phyloP scores from a whole-genome alignment of 2,329 filamentous ascomycete species.

The Keithomyces neogunnii region DNA sequence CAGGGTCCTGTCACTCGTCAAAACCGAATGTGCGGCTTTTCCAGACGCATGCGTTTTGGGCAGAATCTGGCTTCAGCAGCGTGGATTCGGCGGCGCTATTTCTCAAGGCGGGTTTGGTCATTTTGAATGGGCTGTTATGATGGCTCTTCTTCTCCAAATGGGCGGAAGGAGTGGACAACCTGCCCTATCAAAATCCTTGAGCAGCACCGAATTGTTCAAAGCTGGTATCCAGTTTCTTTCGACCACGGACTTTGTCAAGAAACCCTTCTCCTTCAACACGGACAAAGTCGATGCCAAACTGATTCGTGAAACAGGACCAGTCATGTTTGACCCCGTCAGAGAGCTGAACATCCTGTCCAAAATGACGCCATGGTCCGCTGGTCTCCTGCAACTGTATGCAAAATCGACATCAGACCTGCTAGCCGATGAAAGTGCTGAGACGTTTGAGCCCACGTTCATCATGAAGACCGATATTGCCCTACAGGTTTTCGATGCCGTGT shows the following conservation, averaged over 20 bases:
- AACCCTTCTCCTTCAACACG: constrained; percentile 46
- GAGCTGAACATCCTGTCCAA: constrained; percentile 82
- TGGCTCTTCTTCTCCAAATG: constrained; percentile 72
- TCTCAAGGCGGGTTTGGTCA: constrained; percentile 78
- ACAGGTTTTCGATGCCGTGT: constrained; percentile 45
- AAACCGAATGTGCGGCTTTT: constrained; percentile 64
- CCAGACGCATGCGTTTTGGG: constrained; percentile 80
- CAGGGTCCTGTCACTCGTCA: constrained; percentile 61
- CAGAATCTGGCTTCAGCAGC: constrained; percentile 80
- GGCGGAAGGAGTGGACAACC: constrained; percentile 64
- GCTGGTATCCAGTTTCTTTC: constrained; percentile 83
- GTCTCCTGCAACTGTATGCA: constrained; percentile 64
- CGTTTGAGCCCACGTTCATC: constrained; percentile 82
- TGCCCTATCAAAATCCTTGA: constrained; percentile 70
- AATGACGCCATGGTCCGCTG: constrained; percentile 80
- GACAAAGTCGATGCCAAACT: constrained; percentile 22
- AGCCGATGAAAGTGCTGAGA: constrained; percentile 63
- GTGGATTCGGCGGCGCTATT: constrained; percentile 66
- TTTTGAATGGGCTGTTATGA: constrained; percentile 80
- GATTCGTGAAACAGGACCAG: constrained; percentile 44
- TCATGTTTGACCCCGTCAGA: constrained; percentile 69
- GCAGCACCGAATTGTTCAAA: constrained; percentile 91
- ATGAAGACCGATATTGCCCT: constrained; percentile 44
- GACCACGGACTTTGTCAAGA: constrained; percentile 61
- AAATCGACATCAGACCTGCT: constrained; percentile 65